Percentiles rank a stretch among this genome's conserved stretches.
phyloP scores from a whole-genome alignment of 1,284 basidiomycete genomes.

The Mycena sp. region DNA sequence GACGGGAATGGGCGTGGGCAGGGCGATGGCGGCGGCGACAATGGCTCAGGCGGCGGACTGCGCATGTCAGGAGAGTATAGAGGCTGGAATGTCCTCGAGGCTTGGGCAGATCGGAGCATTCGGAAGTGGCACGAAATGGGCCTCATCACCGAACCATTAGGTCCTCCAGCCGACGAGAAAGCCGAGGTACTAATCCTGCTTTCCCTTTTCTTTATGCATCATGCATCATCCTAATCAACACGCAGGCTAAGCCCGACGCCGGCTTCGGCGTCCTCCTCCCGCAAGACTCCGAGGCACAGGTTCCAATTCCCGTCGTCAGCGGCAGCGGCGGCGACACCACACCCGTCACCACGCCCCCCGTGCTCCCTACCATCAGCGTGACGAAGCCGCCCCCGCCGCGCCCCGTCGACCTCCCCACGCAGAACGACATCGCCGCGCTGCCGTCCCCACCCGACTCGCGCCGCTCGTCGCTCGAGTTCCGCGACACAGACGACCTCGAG shows the following conservation, averaged over 20 bases:
- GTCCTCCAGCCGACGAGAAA: constrained; percentile 50
- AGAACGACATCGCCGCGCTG: constrained; percentile 61
- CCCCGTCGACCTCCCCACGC: constrained; percentile 71
- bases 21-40: constrained; percentile 79
- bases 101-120: constrained; percentile 88
- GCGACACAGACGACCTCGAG: constrained; percentile 68
- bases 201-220: constrained; percentile 1
- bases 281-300: constrained; percentile 54
- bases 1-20: constrained; percentile 79
- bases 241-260: constrained; percentile 42
- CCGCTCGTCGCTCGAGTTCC: constrained; percentile 49
- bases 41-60: constrained; percentile 70
- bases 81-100: constrained; percentile 92
- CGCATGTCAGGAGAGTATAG: constrained; percentile 84
- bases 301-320: constrained; percentile 61
- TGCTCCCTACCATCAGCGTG: constrained; percentile 65
- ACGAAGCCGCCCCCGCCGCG: constrained; percentile 71
- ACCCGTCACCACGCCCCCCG: constrained; percentile 39
- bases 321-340: constrained; percentile 46
- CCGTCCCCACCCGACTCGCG: constrained; percentile 56
- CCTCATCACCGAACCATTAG: constrained; percentile 60
- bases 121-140: constrained; percentile 86
- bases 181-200: constrained; percentile 55
- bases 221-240: too few relatives aligned
- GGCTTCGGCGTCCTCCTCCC: constrained; percentile 51